Conservation (phyloP, 768 basidiomycete genomes). For the Suillus spraguei region DNA sequence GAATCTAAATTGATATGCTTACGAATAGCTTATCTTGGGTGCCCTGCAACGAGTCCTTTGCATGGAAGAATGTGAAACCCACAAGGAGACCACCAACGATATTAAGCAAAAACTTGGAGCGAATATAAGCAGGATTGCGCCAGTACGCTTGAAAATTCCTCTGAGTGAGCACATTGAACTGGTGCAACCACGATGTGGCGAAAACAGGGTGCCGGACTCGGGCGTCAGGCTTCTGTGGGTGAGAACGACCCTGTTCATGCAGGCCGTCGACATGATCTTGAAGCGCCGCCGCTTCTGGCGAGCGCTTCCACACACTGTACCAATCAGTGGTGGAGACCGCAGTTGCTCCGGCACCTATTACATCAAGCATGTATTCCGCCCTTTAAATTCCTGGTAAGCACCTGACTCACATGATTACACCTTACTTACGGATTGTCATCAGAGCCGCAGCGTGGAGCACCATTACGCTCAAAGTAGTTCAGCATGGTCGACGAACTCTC, state of each 20-base stretch:
- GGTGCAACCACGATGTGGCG: constrained; percentile 55
- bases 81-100: constrained; percentile 58
- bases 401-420: constrained; percentile 42
- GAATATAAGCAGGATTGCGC: constrained; percentile 59
- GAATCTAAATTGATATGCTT: constrained; percentile 23
- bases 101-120: constrained; percentile 60
- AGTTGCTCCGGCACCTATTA: constrained; percentile 77
- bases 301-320: constrained; percentile 60
- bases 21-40: constrained; percentile 71
- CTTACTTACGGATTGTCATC: constrained; percentile 63
- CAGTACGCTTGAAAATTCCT: constrained; percentile 52
- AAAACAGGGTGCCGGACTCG: constrained; percentile 45
- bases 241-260: constrained; percentile 47
- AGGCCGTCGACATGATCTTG: constrained; percentile 47
- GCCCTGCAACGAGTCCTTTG: constrained; percentile 55
- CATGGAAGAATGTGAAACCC: constrained; percentile 64
- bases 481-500: constrained; percentile 62
- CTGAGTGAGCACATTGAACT: constrained; percentile 43
- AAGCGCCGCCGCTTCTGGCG: constrained; percentile 42
- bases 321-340: constrained; percentile 58
- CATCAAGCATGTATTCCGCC: constrained; percentile 70
- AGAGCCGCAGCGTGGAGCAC: constrained; percentile 58
- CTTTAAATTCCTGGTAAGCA: constrained; percentile 42
- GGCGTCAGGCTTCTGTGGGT: constrained; percentile 36
- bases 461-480: constrained; percentile 73